Evolutionary conservation across 257 asterid species (phyloP).

Genomic region (Rauvolfia tetraphylla): DNA sequence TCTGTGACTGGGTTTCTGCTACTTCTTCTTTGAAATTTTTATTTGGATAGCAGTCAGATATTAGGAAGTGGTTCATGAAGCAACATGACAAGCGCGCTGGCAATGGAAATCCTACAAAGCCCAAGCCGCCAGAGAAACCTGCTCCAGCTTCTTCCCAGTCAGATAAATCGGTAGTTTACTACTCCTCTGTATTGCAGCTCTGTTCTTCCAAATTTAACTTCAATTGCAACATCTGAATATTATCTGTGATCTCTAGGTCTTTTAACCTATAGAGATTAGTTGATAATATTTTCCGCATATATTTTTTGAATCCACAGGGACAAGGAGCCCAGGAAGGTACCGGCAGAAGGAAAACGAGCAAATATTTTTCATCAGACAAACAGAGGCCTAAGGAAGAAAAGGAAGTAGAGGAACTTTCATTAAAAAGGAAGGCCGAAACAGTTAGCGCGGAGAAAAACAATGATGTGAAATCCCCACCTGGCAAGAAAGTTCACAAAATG

Average conservation of each 20-base stretch:
- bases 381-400: conserved; percentile 45
- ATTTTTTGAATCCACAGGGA: conserved; percentile 31
- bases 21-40: neutral
- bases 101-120: conserved; percentile 48
- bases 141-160: conserved; percentile 38
- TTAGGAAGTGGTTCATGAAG: conserved; percentile 91
- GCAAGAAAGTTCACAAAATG: conserved; percentile 53
- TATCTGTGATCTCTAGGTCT: neutral
- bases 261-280: neutral
- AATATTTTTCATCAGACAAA: conserved; percentile 65
- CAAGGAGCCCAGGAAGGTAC: conserved; percentile 62
- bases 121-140: conserved; percentile 49
- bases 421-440: conserved; percentile 51
- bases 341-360: conserved; percentile 85
- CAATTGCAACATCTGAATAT: neutral
- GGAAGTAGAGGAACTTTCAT: conserved; percentile 52
- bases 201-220: neutral
- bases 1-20: neutral
- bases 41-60: conserved; percentile 60
- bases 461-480: conserved; percentile 50
- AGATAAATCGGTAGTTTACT: conserved; percentile 38
- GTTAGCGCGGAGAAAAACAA: conserved; percentile 27
- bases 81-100: conserved; percentile 56
- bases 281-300: conserved; percentile 6
- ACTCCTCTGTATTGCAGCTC: neutral